phyloP scores from a whole-genome alignment of 805 yeast species.

The Candida ascalaphidarum region DNA sequence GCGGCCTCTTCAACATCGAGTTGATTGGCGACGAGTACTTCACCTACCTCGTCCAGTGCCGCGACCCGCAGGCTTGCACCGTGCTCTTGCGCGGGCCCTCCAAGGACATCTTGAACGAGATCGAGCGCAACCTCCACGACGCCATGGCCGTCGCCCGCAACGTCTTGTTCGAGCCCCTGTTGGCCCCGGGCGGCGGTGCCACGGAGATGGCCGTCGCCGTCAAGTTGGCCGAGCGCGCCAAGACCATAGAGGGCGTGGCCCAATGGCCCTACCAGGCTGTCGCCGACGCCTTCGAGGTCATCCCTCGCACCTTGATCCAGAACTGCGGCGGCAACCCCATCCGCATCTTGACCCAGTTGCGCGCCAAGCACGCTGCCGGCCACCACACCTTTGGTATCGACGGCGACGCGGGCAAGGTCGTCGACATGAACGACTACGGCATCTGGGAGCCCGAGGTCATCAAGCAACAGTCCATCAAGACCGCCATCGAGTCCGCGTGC shows the following conservation, averaged over 20 bases:
- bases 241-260: slow-evolving; percentile 84
- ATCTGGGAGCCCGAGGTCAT: slow-evolving; percentile 99
- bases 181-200: slow-evolving; percentile 99
- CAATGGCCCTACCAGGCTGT: slow-evolving; percentile 99
- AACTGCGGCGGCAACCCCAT: slow-evolving; percentile 98
- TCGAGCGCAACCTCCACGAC: slow-evolving; percentile 94
- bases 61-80: slow-evolving; percentile 89
- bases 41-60: slow-evolving; percentile 74
- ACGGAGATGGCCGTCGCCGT: slow-evolving; percentile 98
- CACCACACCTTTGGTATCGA: slow-evolving; percentile 81
- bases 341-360: slow-evolving; percentile 76
- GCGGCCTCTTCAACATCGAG: slow-evolving; percentile 90
- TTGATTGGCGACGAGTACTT: slow-evolving; percentile 96
- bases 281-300: slow-evolving; percentile 97
- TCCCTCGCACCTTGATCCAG: slow-evolving; percentile 94
- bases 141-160: slow-evolving; percentile 98
- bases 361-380: slow-evolving; percentile 96
- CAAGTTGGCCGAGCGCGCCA: slow-evolving; percentile 80
- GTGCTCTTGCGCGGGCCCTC: slow-evolving; percentile 91
- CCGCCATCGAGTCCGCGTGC: slow-evolving; percentile 97
- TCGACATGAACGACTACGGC: slow-evolving; percentile 92
- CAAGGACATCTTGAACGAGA: slow-evolving; percentile 91
- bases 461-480: slow-evolving; percentile 92
- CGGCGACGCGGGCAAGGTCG: slow-evolving; percentile 90
- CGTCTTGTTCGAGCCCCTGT: slow-evolving; percentile 87